Conservation (phyloP, 2,329 filamentous ascomycete species). For the Knoxdaviesia capensis region DNA sequence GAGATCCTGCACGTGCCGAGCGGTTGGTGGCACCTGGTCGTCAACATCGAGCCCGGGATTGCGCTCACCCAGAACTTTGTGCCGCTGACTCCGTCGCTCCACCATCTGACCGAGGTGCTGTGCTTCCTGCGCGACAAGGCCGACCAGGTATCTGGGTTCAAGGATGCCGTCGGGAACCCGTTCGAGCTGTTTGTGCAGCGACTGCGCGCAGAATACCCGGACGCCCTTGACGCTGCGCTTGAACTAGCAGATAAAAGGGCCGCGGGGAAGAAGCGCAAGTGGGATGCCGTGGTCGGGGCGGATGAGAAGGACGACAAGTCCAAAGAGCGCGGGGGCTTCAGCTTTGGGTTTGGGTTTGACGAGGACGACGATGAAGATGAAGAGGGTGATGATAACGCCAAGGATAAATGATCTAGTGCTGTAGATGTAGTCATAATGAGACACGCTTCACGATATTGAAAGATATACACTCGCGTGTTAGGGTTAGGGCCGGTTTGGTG, state of each 20-base stretch:
- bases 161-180: constrained; percentile 47
- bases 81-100: constrained; percentile 32
- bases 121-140: constrained; percentile 64
- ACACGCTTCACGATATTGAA: too few relatives aligned
- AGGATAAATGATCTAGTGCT: too few relatives aligned
- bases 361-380: constrained; percentile 7
- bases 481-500: too few relatives aligned
- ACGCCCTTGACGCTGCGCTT: constrained; percentile 45
- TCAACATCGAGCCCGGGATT: constrained; percentile 69
- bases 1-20: constrained; percentile 85
- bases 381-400: not conserved
- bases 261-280: constrained; percentile 57
- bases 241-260: constrained; percentile 40
- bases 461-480: too few relatives aligned
- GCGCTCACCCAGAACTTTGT: constrained; percentile 95
- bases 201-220: constrained; percentile 41
- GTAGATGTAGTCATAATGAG: too few relatives aligned
- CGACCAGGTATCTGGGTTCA: constrained; percentile 77
- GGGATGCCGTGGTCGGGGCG: constrained; percentile 51
- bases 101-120: constrained; percentile 53
- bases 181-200: constrained; percentile 56
- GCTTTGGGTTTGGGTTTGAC: constrained; percentile 32
- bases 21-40: constrained; percentile 92
- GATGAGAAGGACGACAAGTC: constrained; percentile 10
- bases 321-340: constrained; percentile 19